Conservation (phyloP, 1,284 basidiomycete species). For the Tilletia horrida region DNA sequence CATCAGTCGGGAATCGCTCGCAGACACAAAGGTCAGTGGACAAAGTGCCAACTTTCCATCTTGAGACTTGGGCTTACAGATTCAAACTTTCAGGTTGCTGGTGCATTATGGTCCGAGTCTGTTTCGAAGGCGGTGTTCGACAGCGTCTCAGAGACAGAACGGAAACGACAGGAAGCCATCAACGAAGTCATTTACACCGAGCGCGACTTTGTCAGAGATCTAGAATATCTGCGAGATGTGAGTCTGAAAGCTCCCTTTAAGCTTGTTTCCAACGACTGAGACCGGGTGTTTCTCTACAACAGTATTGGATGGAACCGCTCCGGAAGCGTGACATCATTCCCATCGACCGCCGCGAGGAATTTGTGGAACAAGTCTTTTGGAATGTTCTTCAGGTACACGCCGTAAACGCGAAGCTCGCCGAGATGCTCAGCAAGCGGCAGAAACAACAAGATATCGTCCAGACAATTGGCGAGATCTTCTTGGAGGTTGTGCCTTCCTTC, state of each 20-base stretch:
- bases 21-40: conserved; percentile 64
- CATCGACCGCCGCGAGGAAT: conserved; percentile 72
- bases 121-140: conserved; percentile 91
- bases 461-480: conserved; percentile 82
- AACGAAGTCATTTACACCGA: conserved; percentile 99
- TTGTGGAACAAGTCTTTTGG: conserved; percentile 95
- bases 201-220: conserved; percentile 91
- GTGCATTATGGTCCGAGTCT: conserved; percentile 93
- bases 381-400: conserved; percentile 90
- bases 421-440: conserved; percentile 91
- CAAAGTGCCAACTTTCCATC: conserved; percentile 57
- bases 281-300: not conserved
- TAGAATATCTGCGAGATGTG: conserved; percentile 96
- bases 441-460: conserved; percentile 90
- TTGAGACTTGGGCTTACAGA: conserved; percentile 3
- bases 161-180: conserved; percentile 96
- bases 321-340: conserved; percentile 73
- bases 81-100: conserved; percentile 27
- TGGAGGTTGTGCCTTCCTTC: conserved; percentile 84
- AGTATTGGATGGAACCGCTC: conserved; percentile 79
- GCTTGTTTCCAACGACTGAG: not conserved
- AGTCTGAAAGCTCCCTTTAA: not conserved
- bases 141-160: conserved; percentile 85
- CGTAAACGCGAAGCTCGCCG: conserved; percentile 82
- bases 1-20: conserved; percentile 75